Percentiles rank a stretch among this genome's conserved stretches.
phyloP scores from a whole-genome alignment of 495 filamentous ascomycete genomes.

The Paragyromitra xinjiangensis region DNA sequence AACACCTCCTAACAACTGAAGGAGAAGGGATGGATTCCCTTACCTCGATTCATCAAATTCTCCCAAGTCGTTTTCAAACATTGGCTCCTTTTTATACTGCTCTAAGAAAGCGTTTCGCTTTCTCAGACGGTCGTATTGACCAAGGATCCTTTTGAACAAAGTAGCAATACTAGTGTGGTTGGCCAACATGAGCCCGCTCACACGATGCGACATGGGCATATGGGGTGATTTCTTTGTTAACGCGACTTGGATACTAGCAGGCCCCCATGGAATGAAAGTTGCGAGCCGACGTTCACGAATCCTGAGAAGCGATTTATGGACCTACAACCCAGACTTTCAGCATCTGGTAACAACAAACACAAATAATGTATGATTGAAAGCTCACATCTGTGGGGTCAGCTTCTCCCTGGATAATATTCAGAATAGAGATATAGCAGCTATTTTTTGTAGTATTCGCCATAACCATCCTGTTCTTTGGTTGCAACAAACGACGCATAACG shows the following conservation, averaged over 20 bases:
- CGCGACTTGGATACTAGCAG: constrained; percentile 95
- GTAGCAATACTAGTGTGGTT: constrained; percentile 98
- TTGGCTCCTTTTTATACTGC: constrained; percentile 90
- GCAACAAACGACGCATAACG: constrained; percentile 93
- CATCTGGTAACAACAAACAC: not conserved
- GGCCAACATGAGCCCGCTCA: constrained; percentile 95
- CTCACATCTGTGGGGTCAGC: constrained; percentile 91
- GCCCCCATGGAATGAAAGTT: constrained; percentile 99
- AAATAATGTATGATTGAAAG: constrained; percentile 1
- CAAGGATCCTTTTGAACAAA: constrained; percentile 89
- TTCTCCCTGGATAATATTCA: constrained; percentile 98
- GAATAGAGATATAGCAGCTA: constrained; percentile 97
- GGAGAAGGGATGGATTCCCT: not conserved
- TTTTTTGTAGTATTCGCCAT: constrained; percentile 93
- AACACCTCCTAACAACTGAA: not conserved
- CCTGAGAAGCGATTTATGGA: constrained; percentile 94
- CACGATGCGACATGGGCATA: constrained; percentile 86
- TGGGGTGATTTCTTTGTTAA: constrained; percentile 96
- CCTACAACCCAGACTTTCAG: constrained; percentile 57
- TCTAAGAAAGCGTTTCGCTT: constrained; percentile 98
- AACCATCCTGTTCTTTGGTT: constrained; percentile 99
- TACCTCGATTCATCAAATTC: constrained; percentile 89
- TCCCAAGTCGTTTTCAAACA: constrained; percentile 86
- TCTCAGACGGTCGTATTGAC: constrained; percentile 88
- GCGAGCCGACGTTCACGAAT: constrained; percentile 94